A percentile compares a stretch with the other conserved stretches of the same genome.
Evolutionary conservation across 1,284 basidiomycete genomes (phyloP).

Genomic region (Melampsora occidentalis): DNA sequence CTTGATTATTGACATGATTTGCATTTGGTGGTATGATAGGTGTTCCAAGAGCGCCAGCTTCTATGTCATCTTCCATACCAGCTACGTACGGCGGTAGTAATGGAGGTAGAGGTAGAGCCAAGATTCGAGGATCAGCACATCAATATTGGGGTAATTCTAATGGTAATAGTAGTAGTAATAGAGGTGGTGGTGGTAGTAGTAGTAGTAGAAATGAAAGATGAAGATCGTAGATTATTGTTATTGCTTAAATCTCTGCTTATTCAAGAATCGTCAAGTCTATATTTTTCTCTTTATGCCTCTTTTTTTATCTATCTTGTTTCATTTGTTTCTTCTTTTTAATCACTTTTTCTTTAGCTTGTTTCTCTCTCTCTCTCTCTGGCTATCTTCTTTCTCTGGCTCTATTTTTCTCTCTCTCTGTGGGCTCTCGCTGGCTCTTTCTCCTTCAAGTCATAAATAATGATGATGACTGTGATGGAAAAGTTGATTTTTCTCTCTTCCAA

Average conservation of each 20-base stretch:
- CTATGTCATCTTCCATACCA: conserved; percentile 1
- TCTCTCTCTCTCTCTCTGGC: background rate
- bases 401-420: too few relatives aligned
- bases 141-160: conserved; percentile 17
- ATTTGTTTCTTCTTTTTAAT: background rate
- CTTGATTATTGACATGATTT: background rate
- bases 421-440: too few relatives aligned
- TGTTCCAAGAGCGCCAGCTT: conserved; percentile 4
- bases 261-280: conserved; percentile 7
- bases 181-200: background rate
- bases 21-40: background rate
- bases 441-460: too few relatives aligned
- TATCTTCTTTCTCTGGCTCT: too few relatives aligned
- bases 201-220: background rate
- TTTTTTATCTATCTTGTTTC: conserved; percentile 15
- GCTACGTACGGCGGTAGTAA: background rate
- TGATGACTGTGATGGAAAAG: too few relatives aligned
- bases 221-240: conserved; percentile 4
- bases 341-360: background rate
- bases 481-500: too few relatives aligned
- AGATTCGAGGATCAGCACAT: conserved; percentile 12
- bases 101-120: conserved; percentile 21
- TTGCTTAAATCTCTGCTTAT: background rate
- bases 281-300: background rate
- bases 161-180: background rate